A percentile compares a stretch with the other conserved stretches of the same genome.
Evolutionary conservation across 1,284 basidiomycete genomes (phyloP).

Genomic region (Leccinum subrobustum): DNA sequence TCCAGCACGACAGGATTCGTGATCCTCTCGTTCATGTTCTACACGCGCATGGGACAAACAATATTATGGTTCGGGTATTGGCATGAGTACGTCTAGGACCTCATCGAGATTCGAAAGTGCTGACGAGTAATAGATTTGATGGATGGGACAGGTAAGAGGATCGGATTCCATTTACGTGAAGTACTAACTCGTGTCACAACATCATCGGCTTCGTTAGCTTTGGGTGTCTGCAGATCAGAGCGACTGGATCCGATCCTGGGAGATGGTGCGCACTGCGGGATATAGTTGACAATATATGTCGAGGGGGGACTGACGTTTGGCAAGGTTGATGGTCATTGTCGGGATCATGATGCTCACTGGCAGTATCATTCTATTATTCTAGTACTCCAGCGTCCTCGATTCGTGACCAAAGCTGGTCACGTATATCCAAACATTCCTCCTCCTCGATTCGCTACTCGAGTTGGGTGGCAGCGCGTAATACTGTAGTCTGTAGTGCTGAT

Average conservation of each 20-base stretch:
- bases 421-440: conserved; percentile 51
- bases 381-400: conserved; percentile 34
- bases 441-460: conserved; percentile 61
- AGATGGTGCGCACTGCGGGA: conserved; percentile 48
- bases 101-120: not conserved
- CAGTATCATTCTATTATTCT: conserved; percentile 43
- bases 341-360: conserved; percentile 55
- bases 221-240: conserved; percentile 61
- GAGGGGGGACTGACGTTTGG: conserved; percentile 7
- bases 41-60: conserved; percentile 74
- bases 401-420: conserved; percentile 1
- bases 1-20: conserved; percentile 77
- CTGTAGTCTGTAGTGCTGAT: no score
- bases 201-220: conserved; percentile 70
- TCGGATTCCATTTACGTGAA: not conserved
- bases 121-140: conserved; percentile 42
- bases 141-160: conserved; percentile 46
- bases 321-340: conserved; percentile 74
- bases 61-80: conserved; percentile 65
- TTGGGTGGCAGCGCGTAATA: no score
- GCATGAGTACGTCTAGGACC: conserved; percentile 57
- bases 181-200: conserved; percentile 30
- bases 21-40: conserved; percentile 78
- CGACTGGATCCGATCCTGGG: conserved; percentile 56
- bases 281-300: not conserved